These are phyloP conservation scores for Fomes fomentarius DNA, from an alignment of 1,284 basidiomycete genomes.

Conservation along the genomic window DNA sequence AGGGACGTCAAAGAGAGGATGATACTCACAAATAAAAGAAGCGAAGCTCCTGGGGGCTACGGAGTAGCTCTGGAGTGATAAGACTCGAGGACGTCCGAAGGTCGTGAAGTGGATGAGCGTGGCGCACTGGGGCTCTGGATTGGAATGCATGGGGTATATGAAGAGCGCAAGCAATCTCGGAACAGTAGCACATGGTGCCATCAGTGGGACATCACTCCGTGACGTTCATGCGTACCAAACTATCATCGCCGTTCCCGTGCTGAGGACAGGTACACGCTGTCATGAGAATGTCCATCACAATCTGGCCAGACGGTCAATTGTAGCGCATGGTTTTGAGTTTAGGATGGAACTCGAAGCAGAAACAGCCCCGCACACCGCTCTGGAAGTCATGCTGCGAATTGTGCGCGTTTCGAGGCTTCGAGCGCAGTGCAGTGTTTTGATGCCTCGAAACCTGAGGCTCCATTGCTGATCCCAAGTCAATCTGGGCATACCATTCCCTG, in stretches of 20 bases:
- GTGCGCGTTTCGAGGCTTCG: too few relatives aligned
- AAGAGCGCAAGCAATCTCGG: not conserved
- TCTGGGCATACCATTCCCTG: too few relatives aligned
- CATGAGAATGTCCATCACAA: not conserved
- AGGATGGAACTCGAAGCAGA: too few relatives aligned
- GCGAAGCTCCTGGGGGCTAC: slow-evolving; percentile 5
- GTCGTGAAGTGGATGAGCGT: slow-evolving; percentile 4
- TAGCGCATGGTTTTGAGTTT: too few relatives aligned
- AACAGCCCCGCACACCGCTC: too few relatives aligned
- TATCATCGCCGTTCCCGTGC: not conserved
- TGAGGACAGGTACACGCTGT: not conserved
- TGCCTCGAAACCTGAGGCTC: too few relatives aligned
- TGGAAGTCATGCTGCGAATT: too few relatives aligned
- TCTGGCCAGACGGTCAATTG: too few relatives aligned
- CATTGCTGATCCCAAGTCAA: not conserved
- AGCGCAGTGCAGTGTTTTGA: too few relatives aligned
- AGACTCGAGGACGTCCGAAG: slow-evolving; percentile 1
- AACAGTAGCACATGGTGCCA: slow-evolving; percentile 9
- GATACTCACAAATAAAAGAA: slow-evolving; percentile 7
- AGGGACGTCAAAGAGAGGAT: not conserved
- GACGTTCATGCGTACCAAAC: not conserved
- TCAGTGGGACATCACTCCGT: slow-evolving; percentile 6
- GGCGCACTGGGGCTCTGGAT: slow-evolving; percentile 2
- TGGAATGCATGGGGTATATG: slow-evolving; percentile 1
- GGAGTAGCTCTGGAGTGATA: slow-evolving; percentile 5